Base-by-base conservation (phyloP, 1,284 basidiomycete species). In the Pyrrhoderma noxium region DNA sequence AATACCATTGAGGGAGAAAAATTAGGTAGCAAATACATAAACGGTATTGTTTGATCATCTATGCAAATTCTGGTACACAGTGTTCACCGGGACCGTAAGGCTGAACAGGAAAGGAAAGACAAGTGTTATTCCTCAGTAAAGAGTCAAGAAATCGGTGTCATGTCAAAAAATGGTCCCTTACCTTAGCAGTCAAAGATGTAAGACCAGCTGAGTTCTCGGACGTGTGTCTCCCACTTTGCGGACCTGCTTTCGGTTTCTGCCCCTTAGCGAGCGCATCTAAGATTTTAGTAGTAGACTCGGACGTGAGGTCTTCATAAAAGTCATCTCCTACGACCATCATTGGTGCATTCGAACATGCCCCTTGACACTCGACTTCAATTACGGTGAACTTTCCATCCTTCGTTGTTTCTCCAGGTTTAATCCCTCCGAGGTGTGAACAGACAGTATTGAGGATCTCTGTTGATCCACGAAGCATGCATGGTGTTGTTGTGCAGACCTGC, bases 271-370 rank as follows among this genome's bases (percentile, higher is more conserved):
- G 86, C 2, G 86, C 85, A 55, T 93, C 84, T 49, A 99, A 72
- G 40, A 99, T 75, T 67, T 88, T 88, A 73, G 86, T 85, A 21
- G 93, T 95, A 8, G 89, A 84, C 62, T 87, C 82, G 1, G 90
- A 80, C n/a, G 94, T 98, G 51, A 99, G 76, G 66, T 99, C 95
- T 83, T 99, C 95, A 68, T 94, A 99, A 75, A 90, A 99, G 67
- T 97, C 93, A 64, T 99, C 96, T 48, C 89, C 89, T 65, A 99
- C 80, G 60, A 89, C 93, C 68, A 99, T 76, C 95, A 99, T 99
- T 9, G 95, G 95, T n/a, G 96, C 96, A 69, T 98, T 99, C 60
- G 89, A 89, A 71, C 95, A 99, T 46, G 95, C 96, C 54, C 94
- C 95, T 61, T 98, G 85, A 69, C 95, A 99, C 71, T 99, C 95